A percentile compares a stretch with the other conserved stretches of the same genome.
phyloP scores from a whole-genome alignment of 106 monocot species.

The Platanthera guangdongensis region DNA sequence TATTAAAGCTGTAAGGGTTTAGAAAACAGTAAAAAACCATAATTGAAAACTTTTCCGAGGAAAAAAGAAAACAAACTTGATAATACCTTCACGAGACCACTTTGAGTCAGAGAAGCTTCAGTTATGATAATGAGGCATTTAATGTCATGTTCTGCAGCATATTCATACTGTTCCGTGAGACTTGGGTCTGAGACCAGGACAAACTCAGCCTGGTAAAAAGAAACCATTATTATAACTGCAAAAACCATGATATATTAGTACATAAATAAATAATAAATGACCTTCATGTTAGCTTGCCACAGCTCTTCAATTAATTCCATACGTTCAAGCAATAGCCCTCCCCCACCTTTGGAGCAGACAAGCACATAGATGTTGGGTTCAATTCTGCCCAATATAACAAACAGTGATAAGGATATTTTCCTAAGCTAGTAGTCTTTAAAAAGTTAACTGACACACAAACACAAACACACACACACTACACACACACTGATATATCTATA shows the following conservation, averaged over 20 bases:
- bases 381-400: slow-evolving; percentile 25
- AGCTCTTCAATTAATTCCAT: slow-evolving; percentile 89
- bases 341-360: slow-evolving; percentile 93
- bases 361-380: slow-evolving; percentile 52
- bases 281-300: slow-evolving; percentile 93
- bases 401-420: not conserved
- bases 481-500: too few species aligned
- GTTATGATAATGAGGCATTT: slow-evolving; percentile 87
- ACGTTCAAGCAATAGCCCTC: slow-evolving; percentile 78
- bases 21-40: not conserved
- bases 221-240: not conserved
- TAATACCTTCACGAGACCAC: slow-evolving; percentile 68
- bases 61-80: not conserved
- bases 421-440: too few species aligned
- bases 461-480: too few species aligned
- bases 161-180: slow-evolving; percentile 90
- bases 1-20: not conserved
- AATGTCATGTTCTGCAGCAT: slow-evolving; percentile 90
- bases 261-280: slow-evolving; percentile 3
- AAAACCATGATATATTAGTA: not conserved
- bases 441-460: too few species aligned
- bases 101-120: slow-evolving; percentile 71
- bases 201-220: slow-evolving; percentile 64
- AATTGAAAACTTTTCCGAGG: not conserved
- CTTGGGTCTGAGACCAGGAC: slow-evolving; percentile 70